Percentiles rank a stretch among this genome's conserved stretches.
phyloP scores from a whole-genome alignment of 768 basidiomycete species.

The Lactarius hatsudake region DNA sequence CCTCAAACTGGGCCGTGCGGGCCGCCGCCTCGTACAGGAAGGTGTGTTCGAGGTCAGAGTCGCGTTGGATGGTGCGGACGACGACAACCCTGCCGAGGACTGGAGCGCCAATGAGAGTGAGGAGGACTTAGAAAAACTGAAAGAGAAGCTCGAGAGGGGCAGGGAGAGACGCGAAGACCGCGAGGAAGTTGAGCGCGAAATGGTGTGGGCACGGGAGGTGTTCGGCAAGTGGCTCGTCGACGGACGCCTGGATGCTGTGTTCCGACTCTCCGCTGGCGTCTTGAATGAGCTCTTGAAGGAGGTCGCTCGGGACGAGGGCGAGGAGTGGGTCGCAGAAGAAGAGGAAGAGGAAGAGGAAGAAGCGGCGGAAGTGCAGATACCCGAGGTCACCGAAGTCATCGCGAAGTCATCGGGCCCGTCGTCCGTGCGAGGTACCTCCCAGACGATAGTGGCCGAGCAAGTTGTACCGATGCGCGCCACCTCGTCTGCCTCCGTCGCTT shows the following conservation, averaged over 20 bases:
- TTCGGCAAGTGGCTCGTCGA: conserved; percentile 24
- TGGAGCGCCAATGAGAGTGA: conserved; percentile 21
- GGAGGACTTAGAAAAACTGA: conserved; percentile 25
- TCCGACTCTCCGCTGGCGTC: conserved; percentile 21
- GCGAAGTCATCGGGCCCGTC: conserved; percentile 10
- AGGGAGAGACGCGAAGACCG: conserved; percentile 19
- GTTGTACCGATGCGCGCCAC: background rate
- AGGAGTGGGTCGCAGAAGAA: conserved; percentile 21
- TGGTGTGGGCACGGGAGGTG: conserved; percentile 26
- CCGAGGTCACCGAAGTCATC: background rate
- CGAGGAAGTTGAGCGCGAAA: conserved; percentile 26
- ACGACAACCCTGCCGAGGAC: conserved; percentile 15
- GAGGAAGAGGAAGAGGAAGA: conserved; percentile 14
- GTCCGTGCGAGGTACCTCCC: conserved; percentile 7
- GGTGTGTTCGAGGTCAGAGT: conserved; percentile 27
- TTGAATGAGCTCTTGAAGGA: conserved; percentile 24
- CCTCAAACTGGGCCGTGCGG: conserved; percentile 22
- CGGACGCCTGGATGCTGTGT: conserved; percentile 26
- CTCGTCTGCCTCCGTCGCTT: conserved; percentile 3
- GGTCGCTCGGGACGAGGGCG: conserved; percentile 25
- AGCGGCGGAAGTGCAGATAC: background rate
- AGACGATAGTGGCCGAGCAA: conserved; percentile 13
- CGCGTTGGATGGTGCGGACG: conserved; percentile 12
- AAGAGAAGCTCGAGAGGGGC: conserved; percentile 21
- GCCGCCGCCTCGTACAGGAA: conserved; percentile 25